Base-by-base conservation (phyloP, 208 protist genomes). In the Leptomonas seymouri region DNA sequence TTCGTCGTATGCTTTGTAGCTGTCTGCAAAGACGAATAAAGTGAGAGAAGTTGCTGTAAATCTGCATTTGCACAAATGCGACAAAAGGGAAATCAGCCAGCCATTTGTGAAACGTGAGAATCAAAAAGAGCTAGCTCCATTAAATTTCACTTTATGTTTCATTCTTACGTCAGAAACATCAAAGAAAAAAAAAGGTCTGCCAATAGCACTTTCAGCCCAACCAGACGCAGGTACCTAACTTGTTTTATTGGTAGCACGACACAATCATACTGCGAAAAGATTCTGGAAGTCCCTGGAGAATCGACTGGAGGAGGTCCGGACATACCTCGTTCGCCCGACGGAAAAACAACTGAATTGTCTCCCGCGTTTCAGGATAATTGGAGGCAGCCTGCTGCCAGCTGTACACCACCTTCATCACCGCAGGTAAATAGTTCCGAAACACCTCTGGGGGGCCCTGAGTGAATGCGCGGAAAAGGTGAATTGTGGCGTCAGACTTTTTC, bases 401-500 rank as follows among this genome's bases (percentile, higher is more conserved):
- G 62, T 80, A 89, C n/a, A 90, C 65, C 18, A 94, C 55, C 42
- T 80, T 74, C 53, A 94, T 72, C 18, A 77, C 70, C 48, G 71
- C 41, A 23, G 81, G 78, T 36, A 90, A 41, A 12, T 84, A 50
- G 12, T 27, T 71, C 12, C 67, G 45, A 25, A 89, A 75, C 44
- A 75, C 45, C 30, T 85, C 80, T 46, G 78, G 66, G 28, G 62
- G 39, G 16, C 64, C 41, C n/a, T 75, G 73, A 6, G 56, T 49
- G 2, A 92, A 57, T 49, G 85, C 86, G 44, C 82, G 74, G 34
- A 80, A 78, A n/a, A 93, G 50, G 27, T 76, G 67, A 71, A 86
- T 85, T 28, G 90, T 95, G 27, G 90, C 87, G 50, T 89, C 78
- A 1, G 90, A 92, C 64, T 95, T 95, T 21, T 85, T 81, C 14